A percentile compares a stretch with the other conserved stretches of the same genome.
Evolutionary conservation across 495 filamentous ascomycete genomes (phyloP).

Genomic region (Penicillium soppii): DNA sequence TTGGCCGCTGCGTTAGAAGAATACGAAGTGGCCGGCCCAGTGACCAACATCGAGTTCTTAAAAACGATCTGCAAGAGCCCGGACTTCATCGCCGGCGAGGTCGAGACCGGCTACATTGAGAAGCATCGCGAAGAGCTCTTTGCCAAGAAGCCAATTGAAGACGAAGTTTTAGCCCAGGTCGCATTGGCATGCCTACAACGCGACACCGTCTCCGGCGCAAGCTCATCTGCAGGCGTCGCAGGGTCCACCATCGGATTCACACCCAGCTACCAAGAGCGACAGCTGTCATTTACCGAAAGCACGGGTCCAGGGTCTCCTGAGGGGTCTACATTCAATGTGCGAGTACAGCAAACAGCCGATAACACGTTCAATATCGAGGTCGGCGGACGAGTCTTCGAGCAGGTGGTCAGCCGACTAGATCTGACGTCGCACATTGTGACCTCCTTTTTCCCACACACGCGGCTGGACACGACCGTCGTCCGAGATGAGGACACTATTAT

Average conservation of each 20-base stretch:
- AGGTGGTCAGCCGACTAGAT: slow-evolving; percentile 44
- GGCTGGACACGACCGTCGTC: slow-evolving; percentile 78
- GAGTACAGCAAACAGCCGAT: slow-evolving; percentile 62
- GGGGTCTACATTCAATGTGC: slow-evolving; percentile 56
- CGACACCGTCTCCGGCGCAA: slow-evolving; percentile 20
- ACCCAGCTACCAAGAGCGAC: slow-evolving; percentile 50
- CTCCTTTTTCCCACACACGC: slow-evolving; percentile 70
- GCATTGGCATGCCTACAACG: slow-evolving; percentile 68
- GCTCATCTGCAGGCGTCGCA: slow-evolving; percentile 21
- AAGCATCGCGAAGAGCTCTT: slow-evolving; percentile 81
- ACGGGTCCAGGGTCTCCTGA: slow-evolving; percentile 22
- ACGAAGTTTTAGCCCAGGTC: slow-evolving; percentile 78
- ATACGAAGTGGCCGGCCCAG: slow-evolving; percentile 89
- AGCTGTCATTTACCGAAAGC: slow-evolving; percentile 53
- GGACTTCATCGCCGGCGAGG: slow-evolving; percentile 81
- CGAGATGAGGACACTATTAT: slow-evolving; percentile 67
- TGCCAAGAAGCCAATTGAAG: slow-evolving; percentile 44
- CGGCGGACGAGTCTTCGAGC: slow-evolving; percentile 46
- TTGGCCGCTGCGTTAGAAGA: slow-evolving; percentile 77
- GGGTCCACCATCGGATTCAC: slow-evolving; percentile 52
- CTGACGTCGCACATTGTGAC: slow-evolving; percentile 38
- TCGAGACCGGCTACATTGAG: slow-evolving; percentile 95
- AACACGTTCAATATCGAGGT: slow-evolving; percentile 65
- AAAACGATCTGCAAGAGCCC: slow-evolving; percentile 79
- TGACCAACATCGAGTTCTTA: slow-evolving; percentile 96